A percentile compares a stretch with the other conserved stretches of the same genome.
Evolutionary conservation across 345 rosid species (phyloP).

Genomic region (Sisymbrium irio): DNA sequence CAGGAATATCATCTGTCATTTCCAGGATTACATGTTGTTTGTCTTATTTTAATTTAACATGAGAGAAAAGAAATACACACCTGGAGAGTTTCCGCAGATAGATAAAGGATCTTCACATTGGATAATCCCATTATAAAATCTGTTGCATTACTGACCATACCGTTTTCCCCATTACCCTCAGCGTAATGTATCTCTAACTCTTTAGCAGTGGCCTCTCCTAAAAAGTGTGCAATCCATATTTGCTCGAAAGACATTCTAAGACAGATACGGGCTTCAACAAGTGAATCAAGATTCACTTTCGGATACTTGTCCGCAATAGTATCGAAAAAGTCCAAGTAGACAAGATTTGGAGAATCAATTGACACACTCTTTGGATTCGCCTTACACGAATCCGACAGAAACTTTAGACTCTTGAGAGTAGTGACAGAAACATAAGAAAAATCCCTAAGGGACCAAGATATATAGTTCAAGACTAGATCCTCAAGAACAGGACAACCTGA

Average conservation of each 20-base stretch:
- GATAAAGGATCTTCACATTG: no score
- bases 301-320: background rate
- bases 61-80: no score
- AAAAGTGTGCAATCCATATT: background rate
- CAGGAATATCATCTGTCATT: no score
- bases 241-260: background rate
- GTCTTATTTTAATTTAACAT: no score
- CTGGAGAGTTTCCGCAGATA: no score
- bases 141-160: no score
- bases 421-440: background rate
- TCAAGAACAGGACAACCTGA: constrained; percentile 4
- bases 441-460: background rate
- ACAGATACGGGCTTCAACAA: constrained; percentile 12
- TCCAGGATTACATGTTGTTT: no score
- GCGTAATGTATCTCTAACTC: background rate
- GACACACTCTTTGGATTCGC: background rate
- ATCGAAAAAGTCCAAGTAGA: background rate
- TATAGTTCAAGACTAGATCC: background rate
- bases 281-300: background rate
- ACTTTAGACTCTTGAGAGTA: constrained; percentile 5
- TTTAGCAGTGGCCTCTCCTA: background rate
- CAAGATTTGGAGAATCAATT: background rate
- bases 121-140: no score
- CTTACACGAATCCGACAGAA: fast-evolving
- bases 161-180: background rate